Evolutionary conservation across 2,329 filamentous ascomycete genomes (phyloP).

Genomic region (Sarocladium strictum): DNA sequence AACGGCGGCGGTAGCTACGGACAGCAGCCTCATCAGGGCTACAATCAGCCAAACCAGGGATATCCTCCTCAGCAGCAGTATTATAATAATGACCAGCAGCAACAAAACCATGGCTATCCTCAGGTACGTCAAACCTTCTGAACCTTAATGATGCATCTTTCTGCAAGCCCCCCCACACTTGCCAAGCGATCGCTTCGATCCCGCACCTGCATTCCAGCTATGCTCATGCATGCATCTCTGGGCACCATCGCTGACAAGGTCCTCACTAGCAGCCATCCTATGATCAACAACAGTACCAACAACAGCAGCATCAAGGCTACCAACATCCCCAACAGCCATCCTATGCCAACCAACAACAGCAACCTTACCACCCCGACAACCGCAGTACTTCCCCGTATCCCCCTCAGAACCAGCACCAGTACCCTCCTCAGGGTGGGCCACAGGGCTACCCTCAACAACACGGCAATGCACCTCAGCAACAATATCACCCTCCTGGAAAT

Average conservation of each 20-base stretch:
- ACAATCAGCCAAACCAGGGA: neutral
- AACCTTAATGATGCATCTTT: neutral
- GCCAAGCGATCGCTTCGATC: neutral
- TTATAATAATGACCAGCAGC: neutral
- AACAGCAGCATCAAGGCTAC: conserved; percentile 10
- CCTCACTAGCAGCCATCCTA: conserved; percentile 5
- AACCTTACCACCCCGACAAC: conserved; percentile 13
- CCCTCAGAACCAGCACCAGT: neutral
- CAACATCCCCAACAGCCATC: conserved; percentile 6
- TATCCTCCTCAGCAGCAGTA: conserved; percentile 7
- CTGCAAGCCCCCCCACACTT: neutral
- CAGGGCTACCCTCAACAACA: conserved; percentile 17
- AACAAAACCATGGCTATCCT: neutral
- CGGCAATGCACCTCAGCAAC: conserved; percentile 15
- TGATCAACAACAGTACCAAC: conserved; percentile 11
- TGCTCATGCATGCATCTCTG: neutral
- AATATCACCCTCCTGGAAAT: conserved; percentile 17
- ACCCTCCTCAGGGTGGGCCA: conserved; percentile 19
- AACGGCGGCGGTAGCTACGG: neutral
- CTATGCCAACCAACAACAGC: conserved; percentile 14
- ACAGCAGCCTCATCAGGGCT: neutral
- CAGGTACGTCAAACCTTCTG: neutral
- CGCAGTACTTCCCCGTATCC: conserved; percentile 15
- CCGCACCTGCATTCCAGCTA: neutral
- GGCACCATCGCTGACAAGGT: neutral